A percentile compares a stretch with the other conserved stretches of the same genome.
Conservation (phyloP, 1,139 yeast species). For the Pichia sp. region DNA sequence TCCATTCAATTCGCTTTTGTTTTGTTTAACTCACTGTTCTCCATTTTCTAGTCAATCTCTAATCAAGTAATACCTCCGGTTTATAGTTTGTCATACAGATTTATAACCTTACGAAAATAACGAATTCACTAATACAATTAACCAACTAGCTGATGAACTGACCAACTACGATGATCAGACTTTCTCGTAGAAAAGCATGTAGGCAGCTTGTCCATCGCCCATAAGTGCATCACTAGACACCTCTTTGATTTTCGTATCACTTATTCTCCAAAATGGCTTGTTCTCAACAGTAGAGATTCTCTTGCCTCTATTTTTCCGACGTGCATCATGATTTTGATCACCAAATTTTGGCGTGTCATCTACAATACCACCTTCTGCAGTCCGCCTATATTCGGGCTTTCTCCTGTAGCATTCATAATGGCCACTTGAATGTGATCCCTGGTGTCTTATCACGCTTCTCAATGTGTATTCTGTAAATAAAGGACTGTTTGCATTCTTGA, state of each 20-base stretch:
- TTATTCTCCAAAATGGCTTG: constrained; percentile 79
- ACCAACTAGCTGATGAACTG: no score
- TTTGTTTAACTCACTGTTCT: no score
- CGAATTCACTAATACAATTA: no score
- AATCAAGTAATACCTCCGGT: no score
- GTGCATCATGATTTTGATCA: not conserved
- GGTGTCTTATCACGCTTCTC: constrained; percentile 71
- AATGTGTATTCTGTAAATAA: constrained; percentile 50
- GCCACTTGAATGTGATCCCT: constrained; percentile 85
- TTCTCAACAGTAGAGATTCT: constrained; percentile 48
- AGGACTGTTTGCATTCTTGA: constrained; percentile 23
- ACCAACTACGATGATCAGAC: no score
- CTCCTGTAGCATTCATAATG: constrained; percentile 79
- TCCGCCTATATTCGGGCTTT: constrained; percentile 57
- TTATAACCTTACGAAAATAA: no score
- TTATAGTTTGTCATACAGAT: no score
- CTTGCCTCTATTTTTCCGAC: constrained; percentile 23
- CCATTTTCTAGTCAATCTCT: no score
- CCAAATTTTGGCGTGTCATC: not conserved
- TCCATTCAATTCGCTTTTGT: no score
- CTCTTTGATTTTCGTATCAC: constrained; percentile 68
- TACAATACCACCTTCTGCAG: constrained; percentile 1
- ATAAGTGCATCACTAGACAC: constrained; percentile 54
- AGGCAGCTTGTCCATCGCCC: constrained; percentile 65
- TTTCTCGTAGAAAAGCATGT: constrained; percentile 71